Percentiles rank a stretch among this genome's conserved stretches.
These are phyloP conservation scores for Malassezia caprae DNA, from an alignment of 1,284 basidiomycete genomes.

Conservation along the genomic window DNA sequence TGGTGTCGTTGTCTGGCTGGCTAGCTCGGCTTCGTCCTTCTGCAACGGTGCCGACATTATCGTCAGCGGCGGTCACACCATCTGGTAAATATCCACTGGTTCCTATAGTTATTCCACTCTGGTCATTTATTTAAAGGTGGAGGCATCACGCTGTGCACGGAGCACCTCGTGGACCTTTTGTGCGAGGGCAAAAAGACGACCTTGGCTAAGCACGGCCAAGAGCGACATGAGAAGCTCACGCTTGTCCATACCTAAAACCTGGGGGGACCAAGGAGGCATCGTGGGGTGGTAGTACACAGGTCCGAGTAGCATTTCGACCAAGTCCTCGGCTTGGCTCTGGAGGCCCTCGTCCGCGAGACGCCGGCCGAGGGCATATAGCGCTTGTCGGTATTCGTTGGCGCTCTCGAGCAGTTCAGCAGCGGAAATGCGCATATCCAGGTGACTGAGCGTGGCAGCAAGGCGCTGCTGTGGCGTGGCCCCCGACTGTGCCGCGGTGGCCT, in stretches of 20 bases:
- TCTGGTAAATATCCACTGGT: constrained; percentile 34
- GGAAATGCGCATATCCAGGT: constrained; percentile 38
- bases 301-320: constrained; percentile 36
- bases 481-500: not conserved
- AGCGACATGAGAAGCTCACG: constrained; percentile 18
- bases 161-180: constrained; percentile 13
- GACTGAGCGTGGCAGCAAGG: constrained; percentile 31
- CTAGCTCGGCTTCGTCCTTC: constrained; percentile 52
- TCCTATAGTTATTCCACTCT: not conserved
- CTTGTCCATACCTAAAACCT: constrained; percentile 19
- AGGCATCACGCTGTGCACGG: not conserved
- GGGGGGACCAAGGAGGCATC: constrained; percentile 15
- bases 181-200: not conserved
- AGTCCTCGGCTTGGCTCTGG: constrained; percentile 38
- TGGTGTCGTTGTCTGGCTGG: constrained; percentile 69
- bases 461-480: constrained; percentile 22
- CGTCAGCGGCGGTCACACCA: constrained; percentile 47
- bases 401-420: constrained; percentile 41
- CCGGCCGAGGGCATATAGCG: constrained; percentile 31
- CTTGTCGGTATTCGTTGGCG: constrained; percentile 32
- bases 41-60: constrained; percentile 46
- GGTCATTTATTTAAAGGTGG: not conserved
- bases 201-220: constrained; percentile 7
- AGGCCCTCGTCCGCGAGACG: constrained; percentile 40
- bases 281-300: constrained; percentile 36